These are phyloP conservation scores for Penicillium tannophilum DNA, from an alignment of 495 filamentous ascomycete genomes.

Conservation along the genomic window DNA sequence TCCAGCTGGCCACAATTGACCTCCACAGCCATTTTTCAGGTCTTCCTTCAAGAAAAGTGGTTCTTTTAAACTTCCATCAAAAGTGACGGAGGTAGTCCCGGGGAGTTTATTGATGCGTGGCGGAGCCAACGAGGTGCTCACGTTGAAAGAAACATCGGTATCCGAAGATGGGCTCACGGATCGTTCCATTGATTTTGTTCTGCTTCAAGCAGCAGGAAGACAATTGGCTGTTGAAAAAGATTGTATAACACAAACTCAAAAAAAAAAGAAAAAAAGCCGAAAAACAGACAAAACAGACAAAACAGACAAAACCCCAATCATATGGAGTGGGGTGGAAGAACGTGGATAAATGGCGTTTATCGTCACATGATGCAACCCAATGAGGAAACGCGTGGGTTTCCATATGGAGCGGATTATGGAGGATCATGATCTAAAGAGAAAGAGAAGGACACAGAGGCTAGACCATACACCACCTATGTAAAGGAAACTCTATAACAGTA, in stretches of 20 bases:
- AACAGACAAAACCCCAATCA: not conserved
- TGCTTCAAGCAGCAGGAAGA: not conserved
- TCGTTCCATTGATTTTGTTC: constrained; percentile 15
- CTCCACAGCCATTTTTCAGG: constrained; percentile 83
- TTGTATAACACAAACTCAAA: not conserved
- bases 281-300: not conserved
- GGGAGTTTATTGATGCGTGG: constrained; percentile 65
- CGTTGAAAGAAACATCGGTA: constrained; percentile 29
- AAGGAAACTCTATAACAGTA: too few species aligned
- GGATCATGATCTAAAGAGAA: not conserved
- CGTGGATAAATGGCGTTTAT: not conserved
- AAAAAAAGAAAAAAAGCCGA: not conserved
- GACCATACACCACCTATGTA: too few species aligned
- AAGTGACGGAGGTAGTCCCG: constrained; percentile 62
- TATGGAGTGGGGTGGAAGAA: not conserved
- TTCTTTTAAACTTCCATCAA: constrained; percentile 69
- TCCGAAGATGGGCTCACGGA: constrained; percentile 27
- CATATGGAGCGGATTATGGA: not conserved
- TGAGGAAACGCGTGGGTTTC: not conserved
- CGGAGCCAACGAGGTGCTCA: constrained; percentile 71
- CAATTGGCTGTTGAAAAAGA: not conserved
- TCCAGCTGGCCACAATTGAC: constrained; percentile 91
- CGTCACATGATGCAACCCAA: not conserved
- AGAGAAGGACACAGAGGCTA: too few species aligned
- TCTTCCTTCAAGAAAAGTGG: constrained; percentile 83